These are phyloP conservation scores for Boletus mariae DNA, from an alignment of 1,284 basidiomycete species.

Conservation along the genomic window DNA sequence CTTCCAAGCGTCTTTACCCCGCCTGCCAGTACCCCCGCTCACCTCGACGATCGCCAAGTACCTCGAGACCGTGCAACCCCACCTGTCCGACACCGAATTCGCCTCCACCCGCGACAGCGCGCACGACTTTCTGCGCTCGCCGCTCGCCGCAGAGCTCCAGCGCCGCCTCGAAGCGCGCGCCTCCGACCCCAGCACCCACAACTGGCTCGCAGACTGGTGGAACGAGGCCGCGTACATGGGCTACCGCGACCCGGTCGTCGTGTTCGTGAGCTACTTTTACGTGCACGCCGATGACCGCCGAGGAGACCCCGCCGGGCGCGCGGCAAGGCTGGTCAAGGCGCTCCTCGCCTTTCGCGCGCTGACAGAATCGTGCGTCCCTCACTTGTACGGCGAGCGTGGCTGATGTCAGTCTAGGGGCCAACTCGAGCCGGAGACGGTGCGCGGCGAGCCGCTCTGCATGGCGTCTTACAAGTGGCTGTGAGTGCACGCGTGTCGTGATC, in stretches of 20 bases:
- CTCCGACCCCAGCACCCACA: conserved; percentile 54
- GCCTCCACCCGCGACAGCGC: conserved; percentile 59
- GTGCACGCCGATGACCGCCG: conserved; percentile 74
- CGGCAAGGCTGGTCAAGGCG: conserved; percentile 80
- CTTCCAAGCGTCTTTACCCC: conserved; percentile 77
- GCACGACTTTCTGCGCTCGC: conserved; percentile 67
- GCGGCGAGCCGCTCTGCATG: conserved; percentile 86
- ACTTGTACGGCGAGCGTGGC: not conserved
- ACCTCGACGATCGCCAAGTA: conserved; percentile 82
- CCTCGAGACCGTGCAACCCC: conserved; percentile 77
- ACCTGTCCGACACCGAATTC: conserved; percentile 64
- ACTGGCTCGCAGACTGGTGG: conserved; percentile 98
- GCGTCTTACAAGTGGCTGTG: conserved; percentile 91
- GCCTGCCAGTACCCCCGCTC: conserved; percentile 81
- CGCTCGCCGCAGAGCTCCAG: conserved; percentile 77
- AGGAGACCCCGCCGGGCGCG: conserved; percentile 61
- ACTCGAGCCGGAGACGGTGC: conserved; percentile 89
- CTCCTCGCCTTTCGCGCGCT: conserved; percentile 80
- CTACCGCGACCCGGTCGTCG: conserved; percentile 87
- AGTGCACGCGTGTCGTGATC: conserved; percentile 28
- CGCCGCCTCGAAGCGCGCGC: conserved; percentile 75
- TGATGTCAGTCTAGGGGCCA: conserved; percentile 32
- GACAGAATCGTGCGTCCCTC: conserved; percentile 77
- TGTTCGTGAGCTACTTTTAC: conserved; percentile 95
- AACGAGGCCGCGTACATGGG: conserved; percentile 89